Base-by-base conservation (phyloP, 495 filamentous ascomycete genomes). In the Lepidopterella palustris region DNA sequence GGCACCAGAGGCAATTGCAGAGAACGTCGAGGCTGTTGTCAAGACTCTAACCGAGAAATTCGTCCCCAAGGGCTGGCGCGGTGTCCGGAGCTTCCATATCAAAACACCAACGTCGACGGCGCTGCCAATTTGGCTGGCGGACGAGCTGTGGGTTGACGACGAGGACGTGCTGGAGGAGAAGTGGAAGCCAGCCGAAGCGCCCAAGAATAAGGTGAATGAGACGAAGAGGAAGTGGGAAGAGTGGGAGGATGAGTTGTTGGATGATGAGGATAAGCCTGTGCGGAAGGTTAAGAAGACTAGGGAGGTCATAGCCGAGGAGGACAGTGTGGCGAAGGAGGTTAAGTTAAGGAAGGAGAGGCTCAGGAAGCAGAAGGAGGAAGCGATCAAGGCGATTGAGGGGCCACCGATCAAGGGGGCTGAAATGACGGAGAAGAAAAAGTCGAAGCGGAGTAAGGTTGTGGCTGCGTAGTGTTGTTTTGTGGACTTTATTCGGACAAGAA, bases 81-180 rank as follows among this genome's bases (percentile, higher is more conserved):
- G 88, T 68, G 82, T 97, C 52, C 84, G 85, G 72, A 80, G 81
- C 49, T 71, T 97, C 48, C 90, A 96, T 75, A 78, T 98, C 74
- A 98, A 97, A 78, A 87, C 87, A 5, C 84, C 88, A 9, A 82
- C 86, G 64, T 95, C 90, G 9, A 87, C 82, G 59, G 89, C 92
- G 11, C 76, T 98, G 64, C 93, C 93, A 13, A 84, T 98, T 60
- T 98, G 89, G 87, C 77, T 97, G 68, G 87, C 93, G 8, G 83
- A 86, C 67, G 88, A 97, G 76, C 74, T 98, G 53, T 98, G 92
- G 89, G 75, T 87, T 29, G 87, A 90, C 53, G 87, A 92, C 62
- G 77, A 73, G 21, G 88, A 95, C 72, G 86, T 97, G 4, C 73
- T 95, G 5, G 74, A 80, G 4, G 76, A 84, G 65, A 82, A 82